Evolutionary conservation across 345 rosid genomes (phyloP), one percentile per base, ranked within the genome.

Genomic region (Populus davidiana): DNA sequence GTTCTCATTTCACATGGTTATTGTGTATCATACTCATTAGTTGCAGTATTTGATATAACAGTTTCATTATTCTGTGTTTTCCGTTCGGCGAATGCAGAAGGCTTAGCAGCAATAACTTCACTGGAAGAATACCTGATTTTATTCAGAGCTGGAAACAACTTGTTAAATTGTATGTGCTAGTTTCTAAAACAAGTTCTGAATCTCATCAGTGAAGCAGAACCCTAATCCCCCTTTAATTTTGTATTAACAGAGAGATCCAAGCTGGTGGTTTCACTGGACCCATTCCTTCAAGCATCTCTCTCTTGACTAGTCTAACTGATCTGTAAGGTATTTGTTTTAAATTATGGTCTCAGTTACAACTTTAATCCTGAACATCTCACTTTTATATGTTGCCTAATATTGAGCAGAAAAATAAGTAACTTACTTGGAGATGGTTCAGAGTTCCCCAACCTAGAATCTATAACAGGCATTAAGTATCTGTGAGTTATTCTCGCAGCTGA

Each of bases 211-310:
- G 5, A 20, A 14, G 69, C 29, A 14, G 59, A 62, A 63, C 47
- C 21, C 8, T 62, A 74, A 74, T 4, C 23, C 31, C 41, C 13
- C 21, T 33, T 21, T 35, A 75, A 56, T 36, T n/a, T 25, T 14
- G 47, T 18, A 27, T 72, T 16, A 27, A 65, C 77, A 78, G 77
- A 43, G 75, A 71, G 81, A 36, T 78, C 31, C 72, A 78, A 73
- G 77, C 31, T 2, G 73, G 81, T 65, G 76, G 81, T 66, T 59
- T 78, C 49, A 13, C 21, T 65, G 81, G 81, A 50, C 77, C 81
- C 1, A 78, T 78, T 72, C 81, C 81, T 41, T 41, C 67, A 2
- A 29, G 8, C 67, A 78, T 78, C 10, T 47, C 76, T 49, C 14
- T 38, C 16, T 72, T 78, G 73, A 67, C 12, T 20, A 25, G 10